A percentile compares a stretch with the other conserved stretches of the same genome.
These are phyloP conservation scores for Geotrichum armillariae DNA, from an alignment of 1,139 yeast genomes.

Conservation along the genomic window DNA sequence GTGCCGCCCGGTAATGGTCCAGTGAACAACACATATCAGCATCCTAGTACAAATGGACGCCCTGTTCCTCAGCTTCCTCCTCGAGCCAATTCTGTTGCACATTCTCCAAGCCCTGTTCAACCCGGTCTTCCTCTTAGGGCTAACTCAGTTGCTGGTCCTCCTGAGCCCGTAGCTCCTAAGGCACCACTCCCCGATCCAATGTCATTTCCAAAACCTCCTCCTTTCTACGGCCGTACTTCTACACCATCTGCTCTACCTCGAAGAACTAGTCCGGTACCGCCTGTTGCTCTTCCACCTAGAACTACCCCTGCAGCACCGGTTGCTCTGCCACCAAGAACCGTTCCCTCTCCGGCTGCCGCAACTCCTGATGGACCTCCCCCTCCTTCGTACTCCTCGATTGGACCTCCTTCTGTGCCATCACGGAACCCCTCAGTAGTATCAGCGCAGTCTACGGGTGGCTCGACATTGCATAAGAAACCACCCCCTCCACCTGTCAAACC, in stretches of 20 bases:
- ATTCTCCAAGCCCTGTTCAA: not conserved
- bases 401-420: constrained; percentile 1
- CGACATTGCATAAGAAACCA: constrained; percentile 13
- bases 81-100: constrained; percentile 5
- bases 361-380: not conserved
- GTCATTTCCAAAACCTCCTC: constrained; percentile 21
- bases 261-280: not conserved
- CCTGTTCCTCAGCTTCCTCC: constrained; percentile 18
- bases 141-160: not conserved
- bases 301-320: constrained; percentile 11
- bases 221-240: constrained; percentile 8
- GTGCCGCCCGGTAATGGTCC: constrained; percentile 15
- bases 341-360: not conserved
- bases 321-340: not conserved
- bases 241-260: constrained; percentile 8
- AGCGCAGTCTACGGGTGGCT: constrained; percentile 4
- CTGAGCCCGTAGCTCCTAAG: constrained; percentile 14
- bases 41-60: constrained; percentile 2
- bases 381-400: not conserved
- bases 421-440: not conserved
- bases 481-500: constrained; percentile 21
- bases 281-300: constrained; percentile 11
- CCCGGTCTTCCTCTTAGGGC: not conserved
- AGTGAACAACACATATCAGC: not conserved
- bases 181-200: constrained; percentile 20